phyloP scores from a whole-genome alignment of 306 rosid species.

The Chamaecrista fasciculata region DNA sequence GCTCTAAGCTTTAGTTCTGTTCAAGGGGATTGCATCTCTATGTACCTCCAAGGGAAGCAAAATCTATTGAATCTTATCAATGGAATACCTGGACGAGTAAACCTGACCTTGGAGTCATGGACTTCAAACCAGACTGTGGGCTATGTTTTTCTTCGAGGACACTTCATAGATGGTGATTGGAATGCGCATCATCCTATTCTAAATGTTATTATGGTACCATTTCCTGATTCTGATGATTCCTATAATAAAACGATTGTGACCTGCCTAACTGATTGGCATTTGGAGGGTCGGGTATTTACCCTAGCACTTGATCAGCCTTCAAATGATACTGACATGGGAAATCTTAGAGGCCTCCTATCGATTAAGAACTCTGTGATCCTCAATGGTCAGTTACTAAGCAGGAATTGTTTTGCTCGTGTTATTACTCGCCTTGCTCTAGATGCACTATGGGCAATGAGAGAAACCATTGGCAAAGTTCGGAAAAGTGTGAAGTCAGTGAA shows the following conservation, averaged over 20 bases:
- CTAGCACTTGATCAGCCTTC: constrained; percentile 62
- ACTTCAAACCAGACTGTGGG: constrained; percentile 60
- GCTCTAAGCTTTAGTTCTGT: constrained; percentile 49
- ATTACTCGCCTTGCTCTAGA: constrained; percentile 72
- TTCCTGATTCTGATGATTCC: constrained; percentile 58
- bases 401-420: constrained; percentile 74
- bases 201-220: constrained; percentile 66
- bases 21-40: constrained; percentile 62
- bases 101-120: constrained; percentile 84
- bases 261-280: constrained; percentile 73
- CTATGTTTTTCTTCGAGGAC: constrained; percentile 76
- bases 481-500: constrained; percentile 72
- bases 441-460: constrained; percentile 50
- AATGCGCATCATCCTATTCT: constrained; percentile 76
- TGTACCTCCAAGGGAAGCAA: constrained; percentile 66
- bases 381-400: constrained; percentile 66
- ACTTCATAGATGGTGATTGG: constrained; percentile 84
- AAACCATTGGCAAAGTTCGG: constrained; percentile 62
- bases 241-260: constrained; percentile 52
- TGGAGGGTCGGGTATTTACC: constrained; percentile 64
- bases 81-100: constrained; percentile 74
- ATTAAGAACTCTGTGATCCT: constrained; percentile 64
- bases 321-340: constrained; percentile 49
- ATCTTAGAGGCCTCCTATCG: constrained; percentile 64
- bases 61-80: constrained; percentile 55